Conservation (phyloP, 192 early-diverging fungal species). For the Backusella macrospora region DNA sequence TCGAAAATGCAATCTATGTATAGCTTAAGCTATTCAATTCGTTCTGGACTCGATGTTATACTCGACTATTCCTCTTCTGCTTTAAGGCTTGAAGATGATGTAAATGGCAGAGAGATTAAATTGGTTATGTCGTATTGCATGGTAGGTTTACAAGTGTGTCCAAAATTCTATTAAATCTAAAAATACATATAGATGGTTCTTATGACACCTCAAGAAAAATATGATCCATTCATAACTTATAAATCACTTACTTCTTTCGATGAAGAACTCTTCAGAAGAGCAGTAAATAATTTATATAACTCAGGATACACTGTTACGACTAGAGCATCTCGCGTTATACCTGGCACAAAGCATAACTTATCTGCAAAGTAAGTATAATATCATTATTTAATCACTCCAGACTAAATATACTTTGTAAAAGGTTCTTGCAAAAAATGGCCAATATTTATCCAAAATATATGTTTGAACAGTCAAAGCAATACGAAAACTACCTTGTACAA, state of each 20-base stretch:
- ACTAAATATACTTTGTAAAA: background rate
- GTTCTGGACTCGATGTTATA: background rate
- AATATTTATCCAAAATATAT: background rate
- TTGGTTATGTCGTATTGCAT: background rate
- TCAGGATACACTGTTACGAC: background rate
- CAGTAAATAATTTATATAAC: background rate
- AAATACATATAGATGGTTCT: constrained; percentile 10
- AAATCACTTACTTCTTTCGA: background rate
- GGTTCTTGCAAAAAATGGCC: background rate
- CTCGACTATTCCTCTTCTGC: background rate
- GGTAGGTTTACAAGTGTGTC: background rate
- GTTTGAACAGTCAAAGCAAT: background rate
- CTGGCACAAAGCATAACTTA: constrained; percentile 5
- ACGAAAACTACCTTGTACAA: background rate
- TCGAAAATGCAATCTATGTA: background rate
- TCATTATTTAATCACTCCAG: background rate
- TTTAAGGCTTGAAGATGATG: constrained; percentile 4
- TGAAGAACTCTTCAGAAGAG: background rate
- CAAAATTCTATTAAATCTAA: background rate
- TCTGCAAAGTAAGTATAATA: constrained; percentile 11
- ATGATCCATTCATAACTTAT: constrained; percentile 17
- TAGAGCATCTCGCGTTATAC: background rate
- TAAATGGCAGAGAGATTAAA: background rate
- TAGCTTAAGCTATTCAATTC: background rate
- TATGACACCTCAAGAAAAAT: constrained; percentile 1